phyloP scores from a whole-genome alignment of 1,139 yeast genomes.

The Debaryomyces psychrophilus region DNA sequence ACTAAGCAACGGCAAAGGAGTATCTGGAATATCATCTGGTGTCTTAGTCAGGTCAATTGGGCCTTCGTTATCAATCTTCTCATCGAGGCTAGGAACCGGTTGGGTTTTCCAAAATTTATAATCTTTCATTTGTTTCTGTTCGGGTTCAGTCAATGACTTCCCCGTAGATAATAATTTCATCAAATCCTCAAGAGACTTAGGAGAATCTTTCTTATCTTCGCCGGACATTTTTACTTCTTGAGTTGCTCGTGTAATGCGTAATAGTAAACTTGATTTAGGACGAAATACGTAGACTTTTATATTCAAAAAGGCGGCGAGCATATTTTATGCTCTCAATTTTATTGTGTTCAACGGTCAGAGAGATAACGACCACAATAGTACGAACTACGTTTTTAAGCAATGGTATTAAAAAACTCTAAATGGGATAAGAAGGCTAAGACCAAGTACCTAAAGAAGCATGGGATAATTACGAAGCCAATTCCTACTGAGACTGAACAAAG shows the following conservation, averaged over 20 bases:
- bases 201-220: slow-evolving; percentile 16
- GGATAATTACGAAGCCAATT: slow-evolving; percentile 24
- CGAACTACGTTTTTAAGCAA: slow-evolving; percentile 13
- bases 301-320: slow-evolving; percentile 1
- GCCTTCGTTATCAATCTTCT: slow-evolving; percentile 69
- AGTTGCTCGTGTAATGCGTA: background rate
- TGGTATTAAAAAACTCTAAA: slow-evolving; percentile 50
- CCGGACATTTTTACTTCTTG: slow-evolving; percentile 11
- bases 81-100: slow-evolving; percentile 84
- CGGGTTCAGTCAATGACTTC: slow-evolving; percentile 54
- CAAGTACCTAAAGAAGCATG: slow-evolving; percentile 46
- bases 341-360: background rate
- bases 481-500: slow-evolving; percentile 17
- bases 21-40: slow-evolving; percentile 69
- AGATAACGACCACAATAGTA: background rate
- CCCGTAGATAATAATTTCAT: slow-evolving; percentile 56
- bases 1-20: slow-evolving; percentile 69
- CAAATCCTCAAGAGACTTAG: slow-evolving; percentile 52
- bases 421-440: slow-evolving; percentile 51
- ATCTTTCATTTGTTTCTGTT: slow-evolving; percentile 74
- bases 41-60: slow-evolving; percentile 74
- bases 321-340: background rate
- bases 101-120: slow-evolving; percentile 98
- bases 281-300: background rate
- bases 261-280: background rate